A percentile compares a stretch with the other conserved stretches of the same genome.
Conservation (phyloP, 306 rosid species). For the Trichosanthes truncata region DNA sequence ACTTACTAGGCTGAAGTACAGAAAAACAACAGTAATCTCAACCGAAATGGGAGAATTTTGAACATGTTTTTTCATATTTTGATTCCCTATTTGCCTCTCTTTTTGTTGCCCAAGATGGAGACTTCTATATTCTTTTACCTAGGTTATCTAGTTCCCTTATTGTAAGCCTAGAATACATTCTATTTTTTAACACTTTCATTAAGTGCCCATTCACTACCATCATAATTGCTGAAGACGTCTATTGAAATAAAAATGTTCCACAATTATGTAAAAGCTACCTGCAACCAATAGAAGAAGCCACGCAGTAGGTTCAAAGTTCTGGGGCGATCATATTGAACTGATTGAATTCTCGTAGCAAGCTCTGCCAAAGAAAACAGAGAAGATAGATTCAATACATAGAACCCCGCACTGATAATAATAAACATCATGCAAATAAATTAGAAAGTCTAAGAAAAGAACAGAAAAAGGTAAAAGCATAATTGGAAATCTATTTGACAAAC, state of each 20-base stretch:
- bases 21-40: neutral
- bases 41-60: neutral
- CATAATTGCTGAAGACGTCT: neutral
- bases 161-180: neutral
- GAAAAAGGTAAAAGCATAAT: neutral
- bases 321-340: conserved; percentile 18
- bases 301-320: conserved; percentile 53
- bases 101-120: neutral
- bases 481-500: neutral
- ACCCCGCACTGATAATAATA: neutral
- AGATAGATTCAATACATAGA: neutral
- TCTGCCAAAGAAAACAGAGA: conserved; percentile 30
- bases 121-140: neutral
- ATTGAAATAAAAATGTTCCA: neutral
- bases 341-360: conserved; percentile 19
- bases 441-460: neutral
- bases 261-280: conserved; percentile 31
- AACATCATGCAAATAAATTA: neutral
- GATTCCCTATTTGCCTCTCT: neutral
- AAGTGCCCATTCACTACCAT: neutral
- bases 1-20: neutral
- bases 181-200: neutral
- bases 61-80: neutral
- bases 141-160: neutral
- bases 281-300: conserved; percentile 65